Base-by-base conservation (phyloP, 345 rosid genomes). In the Citrus hindsii region DNA sequence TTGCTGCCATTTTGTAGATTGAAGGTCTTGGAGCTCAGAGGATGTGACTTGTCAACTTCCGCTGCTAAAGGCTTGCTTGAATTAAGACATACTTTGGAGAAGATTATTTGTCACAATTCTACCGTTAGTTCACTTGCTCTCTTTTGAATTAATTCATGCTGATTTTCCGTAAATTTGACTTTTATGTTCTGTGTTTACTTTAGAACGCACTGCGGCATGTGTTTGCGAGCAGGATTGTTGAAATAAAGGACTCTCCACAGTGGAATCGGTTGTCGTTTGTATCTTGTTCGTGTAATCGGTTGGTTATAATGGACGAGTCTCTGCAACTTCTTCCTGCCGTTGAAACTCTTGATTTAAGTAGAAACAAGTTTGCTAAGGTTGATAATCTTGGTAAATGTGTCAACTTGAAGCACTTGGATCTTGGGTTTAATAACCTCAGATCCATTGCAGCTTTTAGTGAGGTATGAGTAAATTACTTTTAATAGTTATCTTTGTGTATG, bases 281-380 rank as follows among this genome's bases (percentile, higher is more conserved):
- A 75, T 96, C 99, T 0, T 92, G 95, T 77, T 92, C 98, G 1
- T 90, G 93, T 79, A 96, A 96, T 80, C 86, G 92, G 64, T 83
- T 96, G 87, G 78, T 96, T 83, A 79, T 96, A 84, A 96, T 96
- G 99, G 99, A 96, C 67, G 99, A 94, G 85, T 94, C 98, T 8
- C 84, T 96, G 90, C 98, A 92, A 68, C 99, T 96, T 84, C 98
- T 96, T 83, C 98, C 99, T 68, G 91, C 87, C 55, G 95, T 96
- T 73, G 98, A 94, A 88, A 92, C 94, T 56, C 98, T 94, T 75
- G 99, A 96, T 88, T 89, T 96, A 81, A 96, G 99, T 82, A 87
- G 99, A 77, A 96, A 96, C 89, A 92, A 87, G 91, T 90, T 96
- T 79, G 86, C 95, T 2, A 96, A 92, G 87, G 89, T 94, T 82